Conservation (phyloP, 139 green algal species). For the Tetradesmus obliquus region DNA sequence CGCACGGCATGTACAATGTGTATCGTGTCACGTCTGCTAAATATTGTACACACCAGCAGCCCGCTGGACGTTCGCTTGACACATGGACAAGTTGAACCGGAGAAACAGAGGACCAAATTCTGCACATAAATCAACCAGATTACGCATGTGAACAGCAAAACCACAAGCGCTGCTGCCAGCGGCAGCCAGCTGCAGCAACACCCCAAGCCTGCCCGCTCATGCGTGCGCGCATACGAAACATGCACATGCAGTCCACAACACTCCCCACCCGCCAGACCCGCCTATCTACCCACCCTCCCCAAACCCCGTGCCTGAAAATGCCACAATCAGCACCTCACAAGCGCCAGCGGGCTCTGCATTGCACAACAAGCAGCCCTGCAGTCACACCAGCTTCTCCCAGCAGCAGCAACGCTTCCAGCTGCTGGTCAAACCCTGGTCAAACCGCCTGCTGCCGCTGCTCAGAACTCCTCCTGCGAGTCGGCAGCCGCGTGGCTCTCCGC, state of each 20-base stretch:
- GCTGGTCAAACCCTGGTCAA: not conserved
- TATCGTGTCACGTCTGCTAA: not conserved
- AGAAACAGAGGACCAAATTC: not conserved
- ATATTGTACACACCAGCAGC: not conserved
- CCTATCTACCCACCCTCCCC: not conserved
- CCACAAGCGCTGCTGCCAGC: not conserved
- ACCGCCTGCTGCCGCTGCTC: not conserved
- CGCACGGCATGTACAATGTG: not conserved
- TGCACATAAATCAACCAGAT: not conserved
- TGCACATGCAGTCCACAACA: not conserved
- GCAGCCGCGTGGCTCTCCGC: conserved; percentile 35
- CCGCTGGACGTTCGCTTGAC: not conserved
- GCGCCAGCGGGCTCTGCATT: too few relatives aligned
- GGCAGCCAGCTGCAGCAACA: not conserved
- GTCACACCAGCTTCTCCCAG: not conserved
- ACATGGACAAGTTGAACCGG: not conserved
- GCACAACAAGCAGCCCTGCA: not conserved
- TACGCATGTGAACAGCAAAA: not conserved
- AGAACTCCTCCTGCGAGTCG: conserved; percentile 25
- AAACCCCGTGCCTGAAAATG: too few relatives aligned
- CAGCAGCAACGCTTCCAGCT: not conserved
- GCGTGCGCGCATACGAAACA: not conserved
- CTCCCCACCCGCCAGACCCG: not conserved
- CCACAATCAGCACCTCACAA: too few relatives aligned
- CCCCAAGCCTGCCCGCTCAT: not conserved